These are phyloP conservation scores for Epichloe uncinata DNA, from an alignment of 2,329 filamentous ascomycete species.

Conservation along the genomic window DNA sequence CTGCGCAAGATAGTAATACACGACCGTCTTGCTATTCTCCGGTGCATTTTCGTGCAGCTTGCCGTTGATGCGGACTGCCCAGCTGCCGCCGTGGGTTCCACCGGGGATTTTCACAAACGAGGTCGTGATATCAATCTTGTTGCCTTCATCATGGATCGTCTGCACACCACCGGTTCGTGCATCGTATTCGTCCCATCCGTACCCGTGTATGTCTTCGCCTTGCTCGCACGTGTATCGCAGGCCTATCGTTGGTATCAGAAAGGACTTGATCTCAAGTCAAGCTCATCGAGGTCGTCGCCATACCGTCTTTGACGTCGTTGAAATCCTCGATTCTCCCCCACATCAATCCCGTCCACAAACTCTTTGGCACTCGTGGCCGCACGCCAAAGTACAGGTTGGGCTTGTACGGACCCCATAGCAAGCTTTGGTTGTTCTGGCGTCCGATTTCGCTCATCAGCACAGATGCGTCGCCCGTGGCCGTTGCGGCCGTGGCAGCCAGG, in stretches of 20 bases:
- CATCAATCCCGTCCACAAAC: slow-evolving; percentile 69
- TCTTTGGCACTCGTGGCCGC: slow-evolving; percentile 67
- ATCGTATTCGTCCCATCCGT: slow-evolving; percentile 97
- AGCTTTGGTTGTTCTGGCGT: slow-evolving; percentile 59
- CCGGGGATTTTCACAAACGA: slow-evolving; percentile 89
- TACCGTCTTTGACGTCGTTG: slow-evolving; percentile 60
- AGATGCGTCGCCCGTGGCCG: slow-evolving; percentile 18
- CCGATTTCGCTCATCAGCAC: slow-evolving; percentile 36
- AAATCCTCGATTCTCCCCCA: slow-evolving; percentile 85
- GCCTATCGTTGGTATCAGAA: slow-evolving; percentile 31
- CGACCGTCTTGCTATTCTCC: slow-evolving; percentile 54
- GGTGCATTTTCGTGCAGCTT: slow-evolving; percentile 57
- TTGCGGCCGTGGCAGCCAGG: slow-evolving; percentile 13
- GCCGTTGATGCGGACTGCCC: slow-evolving; percentile 82
- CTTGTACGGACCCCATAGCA: slow-evolving; percentile 93
- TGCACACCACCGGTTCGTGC: slow-evolving; percentile 76
- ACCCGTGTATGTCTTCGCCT: slow-evolving; percentile 82
- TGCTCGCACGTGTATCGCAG: slow-evolving; percentile 95
- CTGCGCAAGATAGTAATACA: slow-evolving; percentile 71
- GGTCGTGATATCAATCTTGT: slow-evolving; percentile 80
- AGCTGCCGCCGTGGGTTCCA: slow-evolving; percentile 74
- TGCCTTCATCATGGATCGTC: slow-evolving; percentile 79
- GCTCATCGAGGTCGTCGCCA: neutral
- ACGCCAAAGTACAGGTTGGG: slow-evolving; percentile 92
- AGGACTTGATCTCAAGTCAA: no score